Percentiles rank a stretch among this genome's conserved stretches.
These are phyloP conservation scores for Ophiosphaerella korrae DNA, from an alignment of 2,329 filamentous ascomycete genomes.

Conservation along the genomic window DNA sequence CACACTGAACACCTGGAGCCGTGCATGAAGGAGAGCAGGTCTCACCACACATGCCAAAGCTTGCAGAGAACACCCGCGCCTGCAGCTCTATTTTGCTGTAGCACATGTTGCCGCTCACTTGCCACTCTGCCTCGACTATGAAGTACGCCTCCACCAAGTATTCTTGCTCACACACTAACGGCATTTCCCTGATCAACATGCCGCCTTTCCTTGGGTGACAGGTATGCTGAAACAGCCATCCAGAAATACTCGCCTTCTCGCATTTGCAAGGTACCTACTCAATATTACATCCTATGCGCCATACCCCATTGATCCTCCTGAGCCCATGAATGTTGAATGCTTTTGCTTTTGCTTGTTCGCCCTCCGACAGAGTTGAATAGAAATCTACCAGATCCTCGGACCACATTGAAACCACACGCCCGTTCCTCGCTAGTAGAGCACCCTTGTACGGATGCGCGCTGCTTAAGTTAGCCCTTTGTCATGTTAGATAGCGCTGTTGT, in stretches of 20 bases:
- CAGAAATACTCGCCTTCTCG: not conserved
- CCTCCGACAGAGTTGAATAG: conserved; percentile 3
- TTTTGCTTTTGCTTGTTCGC: conserved; percentile 20
- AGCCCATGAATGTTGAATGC: conserved; percentile 47
- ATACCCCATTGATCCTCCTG: not conserved
- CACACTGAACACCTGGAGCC: conserved; percentile 13
- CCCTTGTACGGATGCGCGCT: conserved; percentile 53
- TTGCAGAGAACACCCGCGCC: no score
- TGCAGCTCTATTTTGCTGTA: no score
- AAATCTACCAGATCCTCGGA: not conserved
- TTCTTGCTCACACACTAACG: conserved; percentile 13
- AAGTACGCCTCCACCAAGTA: conserved; percentile 6
- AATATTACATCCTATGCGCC: conserved; percentile 2
- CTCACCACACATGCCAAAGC: conserved; percentile 18
- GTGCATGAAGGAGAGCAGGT: conserved; percentile 11
- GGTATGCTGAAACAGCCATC: conserved; percentile 1
- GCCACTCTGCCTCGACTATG: not conserved
- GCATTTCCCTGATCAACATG: conserved; percentile 2
- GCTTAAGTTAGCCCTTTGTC: conserved; percentile 1
- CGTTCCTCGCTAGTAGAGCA: conserved; percentile 47
- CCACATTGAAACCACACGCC: conserved; percentile 1
- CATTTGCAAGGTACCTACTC: not conserved
- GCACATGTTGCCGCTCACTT: no score
- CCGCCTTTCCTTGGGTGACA: conserved; percentile 4
- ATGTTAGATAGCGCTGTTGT: not conserved